These are phyloP conservation scores for Ganoderma sp. DNA, from an alignment of 1,284 basidiomycete genomes.

Conservation along the genomic window DNA sequence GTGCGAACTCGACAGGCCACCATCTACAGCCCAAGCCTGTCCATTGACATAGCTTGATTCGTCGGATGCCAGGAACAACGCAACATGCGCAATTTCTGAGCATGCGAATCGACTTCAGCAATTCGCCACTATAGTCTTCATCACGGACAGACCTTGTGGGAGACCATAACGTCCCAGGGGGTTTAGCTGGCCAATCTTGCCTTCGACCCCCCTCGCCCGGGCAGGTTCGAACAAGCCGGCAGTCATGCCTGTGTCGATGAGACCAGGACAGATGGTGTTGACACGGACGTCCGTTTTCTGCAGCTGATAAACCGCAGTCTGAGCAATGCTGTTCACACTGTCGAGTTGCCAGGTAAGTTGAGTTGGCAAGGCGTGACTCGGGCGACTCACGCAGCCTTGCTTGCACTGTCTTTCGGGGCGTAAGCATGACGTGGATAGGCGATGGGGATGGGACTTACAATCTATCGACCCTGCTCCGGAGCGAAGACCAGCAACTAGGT, in stretches of 20 bases:
- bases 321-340: slow-evolving; percentile 86
- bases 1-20: slow-evolving; percentile 77
- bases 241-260: slow-evolving; percentile 94
- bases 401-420: slow-evolving; percentile 73
- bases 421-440: not conserved
- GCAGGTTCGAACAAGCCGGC: slow-evolving; percentile 76
- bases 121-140: not conserved
- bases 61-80: slow-evolving; percentile 90
- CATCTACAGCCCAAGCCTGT: slow-evolving; percentile 87
- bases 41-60: slow-evolving; percentile 94
- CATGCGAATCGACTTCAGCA: not conserved
- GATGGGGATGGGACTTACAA: slow-evolving; percentile 57
- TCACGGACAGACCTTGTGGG: slow-evolving; percentile 62
- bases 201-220: slow-evolving; percentile 69
- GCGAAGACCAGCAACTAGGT: slow-evolving; percentile 80
- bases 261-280: slow-evolving; percentile 89
- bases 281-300: slow-evolving; percentile 84
- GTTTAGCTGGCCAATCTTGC: slow-evolving; percentile 87
- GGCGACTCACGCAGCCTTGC: slow-evolving; percentile 80
- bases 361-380: too few species aligned
- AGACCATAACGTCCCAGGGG: slow-evolving; percentile 83
- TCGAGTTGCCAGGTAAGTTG: slow-evolving; percentile 3
- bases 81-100: slow-evolving; percentile 82
- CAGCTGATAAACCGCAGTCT: slow-evolving; percentile 84
- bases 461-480: slow-evolving; percentile 87